Conservation (phyloP, 2,329 filamentous ascomycete species). For the Alternaria infectoria region DNA sequence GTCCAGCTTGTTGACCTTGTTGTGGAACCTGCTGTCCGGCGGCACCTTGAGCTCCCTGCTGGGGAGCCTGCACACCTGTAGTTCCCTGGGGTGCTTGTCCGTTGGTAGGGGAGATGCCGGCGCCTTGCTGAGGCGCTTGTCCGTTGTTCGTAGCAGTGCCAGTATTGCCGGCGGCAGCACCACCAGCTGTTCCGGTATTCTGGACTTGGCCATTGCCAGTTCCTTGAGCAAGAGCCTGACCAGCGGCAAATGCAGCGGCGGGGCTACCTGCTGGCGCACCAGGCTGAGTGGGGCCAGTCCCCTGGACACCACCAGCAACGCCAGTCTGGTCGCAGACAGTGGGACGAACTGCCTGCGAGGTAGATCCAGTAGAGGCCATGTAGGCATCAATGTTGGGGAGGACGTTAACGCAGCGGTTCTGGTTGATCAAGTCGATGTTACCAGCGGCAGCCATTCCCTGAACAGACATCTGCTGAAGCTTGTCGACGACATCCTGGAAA, state of each 20-base stretch:
- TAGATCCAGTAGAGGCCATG: constrained; percentile 43
- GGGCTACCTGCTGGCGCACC: constrained; percentile 39
- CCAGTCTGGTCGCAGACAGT: constrained; percentile 42
- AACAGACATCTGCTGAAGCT: constrained; percentile 45
- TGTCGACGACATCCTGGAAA: constrained; percentile 49
- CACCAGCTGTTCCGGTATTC: constrained; percentile 16
- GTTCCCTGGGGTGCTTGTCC: neutral
- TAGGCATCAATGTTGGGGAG: constrained; percentile 47
- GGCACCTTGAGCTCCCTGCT: constrained; percentile 2
- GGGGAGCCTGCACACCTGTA: neutral
- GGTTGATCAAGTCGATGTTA: constrained; percentile 47
- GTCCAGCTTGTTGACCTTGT: constrained; percentile 8
- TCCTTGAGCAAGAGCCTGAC: constrained; percentile 33
- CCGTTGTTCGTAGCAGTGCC: neutral
- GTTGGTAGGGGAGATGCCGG: neutral
- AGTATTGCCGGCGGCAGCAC: constrained; percentile 9
- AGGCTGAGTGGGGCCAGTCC: constrained; percentile 35
- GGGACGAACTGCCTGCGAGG: constrained; percentile 38
- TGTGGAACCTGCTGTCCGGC: constrained; percentile 7
- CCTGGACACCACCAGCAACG: constrained; percentile 43
- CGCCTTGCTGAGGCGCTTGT: neutral
- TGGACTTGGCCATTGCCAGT: constrained; percentile 38
- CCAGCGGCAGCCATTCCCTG: constrained; percentile 40
- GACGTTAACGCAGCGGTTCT: constrained; percentile 47
- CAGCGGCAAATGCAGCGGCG: constrained; percentile 38